Percentiles rank a stretch among this genome's conserved stretches.
phyloP scores from a whole-genome alignment of 805 yeast genomes.

The Sungouiozyma ichnusensis region DNA sequence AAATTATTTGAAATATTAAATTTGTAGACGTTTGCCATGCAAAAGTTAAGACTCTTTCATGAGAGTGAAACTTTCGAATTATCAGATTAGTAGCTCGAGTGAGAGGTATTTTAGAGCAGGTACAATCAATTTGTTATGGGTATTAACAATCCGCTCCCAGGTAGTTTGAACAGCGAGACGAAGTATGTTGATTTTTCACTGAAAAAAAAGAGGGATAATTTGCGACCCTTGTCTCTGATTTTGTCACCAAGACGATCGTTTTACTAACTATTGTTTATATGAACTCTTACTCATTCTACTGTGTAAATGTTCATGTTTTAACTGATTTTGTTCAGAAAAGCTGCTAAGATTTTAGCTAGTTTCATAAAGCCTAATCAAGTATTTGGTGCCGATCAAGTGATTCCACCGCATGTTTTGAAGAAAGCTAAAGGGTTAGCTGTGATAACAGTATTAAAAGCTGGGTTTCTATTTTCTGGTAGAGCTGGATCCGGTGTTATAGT shows the following conservation, averaged over 20 bases:
- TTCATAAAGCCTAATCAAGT: slow-evolving; percentile 92
- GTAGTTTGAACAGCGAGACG: slow-evolving; percentile 77
- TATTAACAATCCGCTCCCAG: slow-evolving; percentile 89
- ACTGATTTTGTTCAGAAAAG: slow-evolving; percentile 60
- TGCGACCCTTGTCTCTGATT: neutral
- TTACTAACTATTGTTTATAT: neutral
- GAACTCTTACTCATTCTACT: neutral
- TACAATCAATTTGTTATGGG: slow-evolving; percentile 37
- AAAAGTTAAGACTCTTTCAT: too few relatives aligned
- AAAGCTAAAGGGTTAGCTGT: slow-evolving; percentile 90
- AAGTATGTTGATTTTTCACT: slow-evolving; percentile 41
- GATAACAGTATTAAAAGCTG: slow-evolving; percentile 92
- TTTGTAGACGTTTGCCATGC: too few relatives aligned
- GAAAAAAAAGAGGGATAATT: neutral
- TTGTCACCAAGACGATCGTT: too few relatives aligned
- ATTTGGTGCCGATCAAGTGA: slow-evolving; percentile 77
- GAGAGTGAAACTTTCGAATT: too few relatives aligned
- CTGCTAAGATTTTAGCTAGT: slow-evolving; percentile 81
- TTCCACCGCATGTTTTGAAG: slow-evolving; percentile 78
- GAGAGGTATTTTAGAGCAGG: neutral
- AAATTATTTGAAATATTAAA: too few relatives aligned
- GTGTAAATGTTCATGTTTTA: neutral
- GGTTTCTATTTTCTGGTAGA: slow-evolving; percentile 89
- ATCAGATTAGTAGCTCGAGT: too few relatives aligned
- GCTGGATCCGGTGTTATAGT: slow-evolving; percentile 96